phyloP scores from a whole-genome alignment of 108 stramenopile species.

The Nannochloropsis salina region DNA sequence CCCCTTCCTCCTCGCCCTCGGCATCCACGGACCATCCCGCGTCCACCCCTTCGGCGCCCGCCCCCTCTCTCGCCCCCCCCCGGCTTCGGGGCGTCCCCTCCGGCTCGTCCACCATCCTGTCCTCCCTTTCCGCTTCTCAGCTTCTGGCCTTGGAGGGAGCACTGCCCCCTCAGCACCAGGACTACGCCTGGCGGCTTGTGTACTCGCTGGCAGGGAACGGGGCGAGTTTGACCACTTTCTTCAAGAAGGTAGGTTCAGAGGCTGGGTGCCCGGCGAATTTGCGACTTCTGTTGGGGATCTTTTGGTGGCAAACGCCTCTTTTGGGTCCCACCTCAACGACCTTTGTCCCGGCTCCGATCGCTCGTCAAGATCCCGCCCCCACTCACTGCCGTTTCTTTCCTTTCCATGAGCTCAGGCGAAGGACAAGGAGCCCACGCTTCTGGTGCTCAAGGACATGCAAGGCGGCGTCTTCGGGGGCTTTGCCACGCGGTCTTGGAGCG shows the following conservation, averaged over 20 bases:
- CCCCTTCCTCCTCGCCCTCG: not conserved
- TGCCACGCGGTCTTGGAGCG: not conserved
- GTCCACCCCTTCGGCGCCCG: not conserved
- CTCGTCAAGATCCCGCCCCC: not conserved
- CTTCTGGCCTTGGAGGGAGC: not conserved
- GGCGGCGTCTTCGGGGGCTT: not conserved
- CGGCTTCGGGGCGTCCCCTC: not conserved
- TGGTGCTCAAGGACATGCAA: constrained; percentile 4
- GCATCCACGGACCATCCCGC: not conserved
- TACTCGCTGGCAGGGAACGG: not conserved
- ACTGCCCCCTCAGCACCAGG: not conserved
- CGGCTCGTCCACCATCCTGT: not conserved
- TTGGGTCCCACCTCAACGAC: too few species aligned
- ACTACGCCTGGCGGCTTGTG: not conserved
- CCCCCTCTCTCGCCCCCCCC: not conserved
- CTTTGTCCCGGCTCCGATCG: not conserved
- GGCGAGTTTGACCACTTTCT: constrained; percentile 3
- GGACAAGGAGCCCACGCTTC: not conserved
- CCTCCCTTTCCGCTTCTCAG: not conserved
- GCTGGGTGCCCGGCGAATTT: too few species aligned
- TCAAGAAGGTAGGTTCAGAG: not conserved
- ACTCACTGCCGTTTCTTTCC: not conserved
- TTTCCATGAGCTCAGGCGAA: not conserved
- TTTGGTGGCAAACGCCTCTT: too few species aligned
- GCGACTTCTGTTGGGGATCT: too few species aligned